Conservation (phyloP, 257 asterid genomes). For the Cynanchum wilfordii region DNA sequence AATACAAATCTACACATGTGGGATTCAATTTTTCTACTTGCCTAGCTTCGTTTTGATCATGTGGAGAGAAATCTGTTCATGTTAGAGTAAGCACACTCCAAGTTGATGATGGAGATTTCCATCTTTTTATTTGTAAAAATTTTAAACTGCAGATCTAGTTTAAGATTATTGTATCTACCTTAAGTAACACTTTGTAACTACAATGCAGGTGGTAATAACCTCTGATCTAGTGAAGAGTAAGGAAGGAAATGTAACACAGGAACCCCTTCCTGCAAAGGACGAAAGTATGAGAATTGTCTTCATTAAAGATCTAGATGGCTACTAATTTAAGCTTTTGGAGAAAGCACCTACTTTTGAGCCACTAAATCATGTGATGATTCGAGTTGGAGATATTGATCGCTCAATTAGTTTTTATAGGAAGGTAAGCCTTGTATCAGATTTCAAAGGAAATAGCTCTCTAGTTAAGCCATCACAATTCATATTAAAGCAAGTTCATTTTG, state of each 20-base stretch:
- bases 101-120: no score
- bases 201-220: constrained; percentile 29
- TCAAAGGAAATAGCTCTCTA: background rate
- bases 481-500: background rate
- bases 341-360: constrained; percentile 34
- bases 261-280: constrained; percentile 25
- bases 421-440: constrained; percentile 20
- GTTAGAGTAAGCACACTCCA: background rate
- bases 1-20: background rate
- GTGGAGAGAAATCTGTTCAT: background rate
- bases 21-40: background rate
- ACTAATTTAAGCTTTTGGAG: constrained; percentile 40
- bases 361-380: constrained; percentile 45
- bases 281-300: constrained; percentile 26
- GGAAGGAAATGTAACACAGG: constrained; percentile 32
- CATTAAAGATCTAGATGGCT: constrained; percentile 46
- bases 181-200: background rate
- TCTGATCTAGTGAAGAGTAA: constrained; percentile 36
- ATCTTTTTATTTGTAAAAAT: background rate
- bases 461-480: background rate
- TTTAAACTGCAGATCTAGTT: background rate
- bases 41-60: background rate
- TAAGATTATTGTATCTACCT: background rate
- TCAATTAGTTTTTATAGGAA: constrained; percentile 41
- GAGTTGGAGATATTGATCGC: constrained; percentile 50